A percentile compares a stretch with the other conserved stretches of the same genome.
Conservation (phyloP, 148 eudicot genomes). For the Cornus florida region DNA sequence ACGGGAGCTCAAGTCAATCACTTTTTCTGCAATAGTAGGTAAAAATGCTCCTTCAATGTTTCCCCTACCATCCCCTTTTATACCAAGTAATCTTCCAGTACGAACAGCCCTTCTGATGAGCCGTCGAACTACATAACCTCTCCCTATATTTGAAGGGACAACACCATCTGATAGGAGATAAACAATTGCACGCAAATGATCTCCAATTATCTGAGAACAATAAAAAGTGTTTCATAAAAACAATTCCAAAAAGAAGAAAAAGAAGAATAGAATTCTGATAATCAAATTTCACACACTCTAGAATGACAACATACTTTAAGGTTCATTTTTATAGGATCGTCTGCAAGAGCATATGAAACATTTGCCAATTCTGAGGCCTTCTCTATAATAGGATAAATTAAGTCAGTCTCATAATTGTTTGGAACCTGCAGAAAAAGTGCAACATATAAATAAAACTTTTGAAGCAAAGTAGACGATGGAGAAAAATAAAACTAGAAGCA, state of each 20-base stretch:
- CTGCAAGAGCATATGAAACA: constrained; percentile 63
- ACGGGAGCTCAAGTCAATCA: constrained; percentile 68
- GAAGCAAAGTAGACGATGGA: not conserved
- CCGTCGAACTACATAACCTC: constrained; percentile 92
- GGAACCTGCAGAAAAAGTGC: constrained; percentile 65
- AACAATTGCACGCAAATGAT: constrained; percentile 92
- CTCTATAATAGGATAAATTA: constrained; percentile 86
- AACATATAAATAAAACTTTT: constrained; percentile 12
- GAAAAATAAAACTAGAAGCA: not conserved
- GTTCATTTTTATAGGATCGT: constrained; percentile 70
- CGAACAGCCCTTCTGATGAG: constrained; percentile 94
- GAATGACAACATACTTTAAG: constrained; percentile 60
- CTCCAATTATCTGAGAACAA: constrained; percentile 77
- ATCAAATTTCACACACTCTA: not conserved
- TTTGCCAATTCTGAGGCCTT: constrained; percentile 84
- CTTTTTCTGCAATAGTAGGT: constrained; percentile 75
- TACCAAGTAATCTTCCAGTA: constrained; percentile 82
- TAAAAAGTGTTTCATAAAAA: not conserved
- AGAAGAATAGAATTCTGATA: not conserved
- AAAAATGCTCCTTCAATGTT: constrained; percentile 77
- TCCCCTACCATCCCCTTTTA: constrained; percentile 70
- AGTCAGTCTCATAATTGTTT: constrained; percentile 93
- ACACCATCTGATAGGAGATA: constrained; percentile 98
- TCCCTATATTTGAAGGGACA: constrained; percentile 87
- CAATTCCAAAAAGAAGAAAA: constrained; percentile 9